These are phyloP conservation scores for Datura wrightii DNA, from an alignment of 257 asterid species.

Conservation along the genomic window DNA sequence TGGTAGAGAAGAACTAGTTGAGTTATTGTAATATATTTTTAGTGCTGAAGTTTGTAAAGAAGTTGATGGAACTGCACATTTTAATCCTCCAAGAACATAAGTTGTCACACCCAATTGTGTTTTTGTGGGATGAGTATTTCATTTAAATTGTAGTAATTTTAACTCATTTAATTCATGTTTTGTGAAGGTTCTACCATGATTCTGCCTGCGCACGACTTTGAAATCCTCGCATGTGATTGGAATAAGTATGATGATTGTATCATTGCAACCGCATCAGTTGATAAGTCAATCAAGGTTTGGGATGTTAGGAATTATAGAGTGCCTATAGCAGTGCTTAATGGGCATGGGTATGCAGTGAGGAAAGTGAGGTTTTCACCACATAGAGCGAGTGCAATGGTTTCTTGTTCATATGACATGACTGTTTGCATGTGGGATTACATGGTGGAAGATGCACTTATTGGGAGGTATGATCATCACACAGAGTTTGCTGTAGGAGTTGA, in stretches of 20 bases:
- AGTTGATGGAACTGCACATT: not conserved
- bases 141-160: not conserved
- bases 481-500: slow-evolving; percentile 96
- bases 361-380: slow-evolving; percentile 96
- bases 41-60: not conserved
- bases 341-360: slow-evolving; percentile 95
- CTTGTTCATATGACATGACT: slow-evolving; percentile 95
- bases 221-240: slow-evolving; percentile 96
- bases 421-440: slow-evolving; percentile 97
- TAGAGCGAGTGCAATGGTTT: slow-evolving; percentile 67
- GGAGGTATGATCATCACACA: slow-evolving; percentile 90
- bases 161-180: not conserved
- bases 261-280: slow-evolving; percentile 92
- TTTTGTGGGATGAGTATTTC: not conserved
- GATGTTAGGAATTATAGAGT: slow-evolving; percentile 88
- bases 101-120: slow-evolving; percentile 4
- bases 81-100: not conserved
- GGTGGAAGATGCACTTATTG: slow-evolving; percentile 90
- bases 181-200: slow-evolving; percentile 92
- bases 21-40: not conserved
- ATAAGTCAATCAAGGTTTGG: slow-evolving; percentile 93
- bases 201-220: slow-evolving; percentile 92
- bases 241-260: slow-evolving; percentile 92
- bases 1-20: not conserved
- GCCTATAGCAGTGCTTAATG: slow-evolving; percentile 86